Base-by-base conservation (phyloP, 2,329 filamentous ascomycete genomes). In the Trichoderma semiorbis region DNA sequence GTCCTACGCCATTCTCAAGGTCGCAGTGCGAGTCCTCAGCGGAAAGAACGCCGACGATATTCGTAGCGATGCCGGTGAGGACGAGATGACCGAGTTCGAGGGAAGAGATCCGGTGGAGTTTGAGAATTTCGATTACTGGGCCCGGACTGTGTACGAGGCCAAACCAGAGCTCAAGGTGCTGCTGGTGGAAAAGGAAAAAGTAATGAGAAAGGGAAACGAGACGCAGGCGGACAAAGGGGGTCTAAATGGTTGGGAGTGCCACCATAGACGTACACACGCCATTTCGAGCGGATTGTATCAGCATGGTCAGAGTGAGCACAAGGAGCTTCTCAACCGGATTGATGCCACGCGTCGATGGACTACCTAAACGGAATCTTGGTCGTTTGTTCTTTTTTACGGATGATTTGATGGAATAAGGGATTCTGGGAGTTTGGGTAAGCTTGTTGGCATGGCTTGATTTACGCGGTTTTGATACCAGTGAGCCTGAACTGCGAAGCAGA, bases 41-140 rank as follows among this genome's bases (percentile, higher is more conserved):
- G 95, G 95, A 43, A 88, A 86, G 34, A 86, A 89, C 50, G 94
- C 95, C 6, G 94, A 98, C 74, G 96, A 99, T 78, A 88, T 90
- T 32, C 90, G 96, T 72, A 97, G 93, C 74, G 95, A 98, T 75
- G 93, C 93, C 75, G 94, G 94, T 75, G 94, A 97, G 81, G 91
- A 85, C 5, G 93, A 91, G 24, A 90, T n/a, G 28, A 30, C 87
- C 3, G 50, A 43, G 12, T 36, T 60, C 11, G 64, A 62, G 6
- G 71, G 69, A 12, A 57, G 53, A 7, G 32, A 63, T 14, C 21
- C 86, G 70, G 85, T 81, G 55, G 81, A 85, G 61, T 87, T 86
- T 71, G 85, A 64, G 24, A n/a, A 47, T 1, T 64, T 43, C 26
- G 61, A 64, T 30, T n/a, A 12, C 61, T 47, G 61, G 61, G 36